Evolutionary conservation across 2,329 filamentous ascomycete species (phyloP).

Genomic region (Alternaria conjuncta): DNA sequence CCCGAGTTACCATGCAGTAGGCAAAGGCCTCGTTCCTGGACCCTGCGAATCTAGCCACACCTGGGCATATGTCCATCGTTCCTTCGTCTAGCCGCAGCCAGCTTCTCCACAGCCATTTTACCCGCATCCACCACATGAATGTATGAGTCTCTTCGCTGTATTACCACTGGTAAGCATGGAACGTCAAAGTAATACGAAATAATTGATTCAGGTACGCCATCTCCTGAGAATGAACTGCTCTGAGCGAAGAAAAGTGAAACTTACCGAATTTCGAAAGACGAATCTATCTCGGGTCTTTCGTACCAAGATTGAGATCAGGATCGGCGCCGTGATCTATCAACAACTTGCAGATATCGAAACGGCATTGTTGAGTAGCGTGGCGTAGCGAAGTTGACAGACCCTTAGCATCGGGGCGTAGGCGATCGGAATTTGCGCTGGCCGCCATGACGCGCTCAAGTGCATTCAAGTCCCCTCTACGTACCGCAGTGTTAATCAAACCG

Average conservation of each 20-base stretch:
- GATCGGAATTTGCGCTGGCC: not conserved
- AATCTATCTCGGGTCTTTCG: not conserved
- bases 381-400: not conserved
- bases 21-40: not conserved
- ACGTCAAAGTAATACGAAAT: not conserved
- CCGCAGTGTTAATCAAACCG: not conserved
- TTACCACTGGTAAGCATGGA: not conserved
- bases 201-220: not conserved
- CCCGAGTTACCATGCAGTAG: not conserved
- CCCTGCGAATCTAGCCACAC: not conserved
- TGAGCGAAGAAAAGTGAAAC: not conserved
- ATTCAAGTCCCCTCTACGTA: not conserved
- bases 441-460: not conserved
- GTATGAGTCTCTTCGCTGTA: not conserved
- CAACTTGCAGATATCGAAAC: not conserved
- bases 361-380: not conserved
- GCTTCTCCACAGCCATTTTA: not conserved
- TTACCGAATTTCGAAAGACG: not conserved
- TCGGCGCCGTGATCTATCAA: not conserved
- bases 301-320: not conserved
- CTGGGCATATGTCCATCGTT: not conserved
- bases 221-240: not conserved
- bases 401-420: not conserved
- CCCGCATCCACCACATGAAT: not conserved
- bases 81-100: not conserved